Evolutionary conservation across 805 yeast genomes (phyloP).

Genomic region (Suhomyces vadensis): DNA sequence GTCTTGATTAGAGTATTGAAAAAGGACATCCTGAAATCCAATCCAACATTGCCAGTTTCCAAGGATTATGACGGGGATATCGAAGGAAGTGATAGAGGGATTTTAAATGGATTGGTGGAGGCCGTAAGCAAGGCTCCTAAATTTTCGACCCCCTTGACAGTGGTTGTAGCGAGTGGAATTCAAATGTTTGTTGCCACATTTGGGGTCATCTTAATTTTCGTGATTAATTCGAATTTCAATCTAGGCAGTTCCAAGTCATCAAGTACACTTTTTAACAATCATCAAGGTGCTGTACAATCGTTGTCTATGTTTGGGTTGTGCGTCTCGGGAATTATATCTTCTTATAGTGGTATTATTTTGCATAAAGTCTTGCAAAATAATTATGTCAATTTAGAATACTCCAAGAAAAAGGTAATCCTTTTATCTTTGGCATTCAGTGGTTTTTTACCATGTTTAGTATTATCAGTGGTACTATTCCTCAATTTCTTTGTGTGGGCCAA

Average conservation of each 20-base stretch:
- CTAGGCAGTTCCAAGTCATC: slow-evolving; percentile 33
- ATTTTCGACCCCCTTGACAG: slow-evolving; percentile 49
- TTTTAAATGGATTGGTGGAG: slow-evolving; percentile 42
- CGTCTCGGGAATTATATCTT: slow-evolving; percentile 71
- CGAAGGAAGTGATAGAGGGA: not conserved
- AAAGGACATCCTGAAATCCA: slow-evolving; percentile 43
- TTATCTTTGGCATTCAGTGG: slow-evolving; percentile 37
- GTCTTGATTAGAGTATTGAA: slow-evolving; percentile 58
- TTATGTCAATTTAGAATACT: slow-evolving; percentile 29
- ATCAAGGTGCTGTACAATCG: slow-evolving; percentile 66
- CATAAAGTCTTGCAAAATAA: slow-evolving; percentile 54
- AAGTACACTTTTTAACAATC: slow-evolving; percentile 61
- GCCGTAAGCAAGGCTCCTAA: slow-evolving; percentile 59
- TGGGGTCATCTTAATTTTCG: slow-evolving; percentile 59
- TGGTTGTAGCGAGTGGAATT: slow-evolving; percentile 70
- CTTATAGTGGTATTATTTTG: slow-evolving; percentile 67
- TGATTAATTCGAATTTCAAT: slow-evolving; percentile 31
- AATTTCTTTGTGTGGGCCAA: slow-evolving; percentile 76
- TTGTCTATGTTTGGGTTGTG: slow-evolving; percentile 61
- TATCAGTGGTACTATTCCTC: slow-evolving; percentile 52
- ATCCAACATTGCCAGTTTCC: slow-evolving; percentile 16
- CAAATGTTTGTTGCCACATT: slow-evolving; percentile 67
- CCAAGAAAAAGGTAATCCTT: slow-evolving; percentile 11
- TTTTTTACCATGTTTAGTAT: slow-evolving; percentile 46
- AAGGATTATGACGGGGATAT: slow-evolving; percentile 9